Evolutionary conservation across 2,329 filamentous ascomycete species (phyloP), one percentile per base, ranked within the genome.

Genomic region (Meredithiella fracta): DNA sequence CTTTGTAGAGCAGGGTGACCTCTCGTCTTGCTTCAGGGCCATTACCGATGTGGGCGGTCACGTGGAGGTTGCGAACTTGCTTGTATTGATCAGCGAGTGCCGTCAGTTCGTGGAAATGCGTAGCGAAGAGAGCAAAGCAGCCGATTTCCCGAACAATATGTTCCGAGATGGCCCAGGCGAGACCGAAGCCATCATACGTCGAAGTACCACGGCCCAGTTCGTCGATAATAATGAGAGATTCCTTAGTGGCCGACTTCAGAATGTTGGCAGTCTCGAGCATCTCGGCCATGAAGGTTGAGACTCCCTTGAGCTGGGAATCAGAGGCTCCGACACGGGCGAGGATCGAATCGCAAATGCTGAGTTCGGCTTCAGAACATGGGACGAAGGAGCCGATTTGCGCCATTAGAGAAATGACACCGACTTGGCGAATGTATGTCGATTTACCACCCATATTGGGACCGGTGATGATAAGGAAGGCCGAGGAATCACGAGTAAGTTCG

Each of bases 231-330:
- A 98, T 97, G 54, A 98, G 78, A 3, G 88, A 95, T 66, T 98
- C 92, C 31, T 85, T 81, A 0, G 92, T 98, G 1, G 92, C 92
- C 0, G 88, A 94, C 71, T 97, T 97, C 65, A 98, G 82, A 61
- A 98, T 98, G 67, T 97, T 97, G 62, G 92, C 89, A 1, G 92
- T 98, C 68, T 98, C 92, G 22, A 98, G 78, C 92, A 98, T 98
- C 71, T 98, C 92, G 1, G 92, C 92, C 94, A 98, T 98, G 69
- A 98, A 98, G 0, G 92, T 98, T 2, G 88, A 95, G 1, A 98
- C 92, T 37, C 92, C 92, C 70, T 97, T 97, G 60, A 98, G 83
- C 68, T 97, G 92, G 5, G 87, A 94, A 69, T 98, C 94, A 63
- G 86, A 92, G 5, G 92, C 94, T 44, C 94, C 92, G 0, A 98